Base-by-base conservation (phyloP, 148 eudicot species). In the Camellia sinensis region DNA sequence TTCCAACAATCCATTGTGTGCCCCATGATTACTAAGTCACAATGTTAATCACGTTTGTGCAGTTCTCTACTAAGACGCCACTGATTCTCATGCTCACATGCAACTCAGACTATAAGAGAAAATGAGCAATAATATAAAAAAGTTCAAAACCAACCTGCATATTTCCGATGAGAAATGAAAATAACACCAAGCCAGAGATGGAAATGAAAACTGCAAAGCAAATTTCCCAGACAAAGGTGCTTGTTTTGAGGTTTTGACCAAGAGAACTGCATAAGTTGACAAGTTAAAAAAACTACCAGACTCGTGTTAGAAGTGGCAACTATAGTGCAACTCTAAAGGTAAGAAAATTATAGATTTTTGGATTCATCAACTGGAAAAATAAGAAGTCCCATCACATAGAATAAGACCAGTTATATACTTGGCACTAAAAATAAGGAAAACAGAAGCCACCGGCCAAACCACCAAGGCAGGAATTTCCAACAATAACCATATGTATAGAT, bases 111-210 rank as follows among this genome's bases (percentile, higher is more conserved):
- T 17, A 45, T 17, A 45, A 78, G 6, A 57, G 43, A 44, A 69
- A 61, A 45, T 67, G 6, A 57, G 43, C 57, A 69, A 61, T 5
- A 44, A 43, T 14, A 6, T 57, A 41, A 3, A 70, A 78, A 43
- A 9, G 6, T 59, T 60, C 11, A 15, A 54, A 44, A 86, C 92
- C 12, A 41, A 92, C 97, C 97, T 95, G 98, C 98, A 95, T 95
- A 84, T 95, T 95, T 77, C 98, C 98, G 63, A 95, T 95, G 71
- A 95, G 93, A 83, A 93, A 88, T 2, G 96, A 87, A 84, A 95
- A 95, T 74, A 95, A 80, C 85, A 95, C 97, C 91, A 95, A 83
- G 61, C 97, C 98, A 69, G 91, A 79, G 54, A 95, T 90, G 57
- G 94, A 90, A 78, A 95, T 90, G 82, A 88, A 88, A 83, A 93